Evolutionary conservation across 345 rosid species (phyloP).

Genomic region (Gossypium bickii): DNA sequence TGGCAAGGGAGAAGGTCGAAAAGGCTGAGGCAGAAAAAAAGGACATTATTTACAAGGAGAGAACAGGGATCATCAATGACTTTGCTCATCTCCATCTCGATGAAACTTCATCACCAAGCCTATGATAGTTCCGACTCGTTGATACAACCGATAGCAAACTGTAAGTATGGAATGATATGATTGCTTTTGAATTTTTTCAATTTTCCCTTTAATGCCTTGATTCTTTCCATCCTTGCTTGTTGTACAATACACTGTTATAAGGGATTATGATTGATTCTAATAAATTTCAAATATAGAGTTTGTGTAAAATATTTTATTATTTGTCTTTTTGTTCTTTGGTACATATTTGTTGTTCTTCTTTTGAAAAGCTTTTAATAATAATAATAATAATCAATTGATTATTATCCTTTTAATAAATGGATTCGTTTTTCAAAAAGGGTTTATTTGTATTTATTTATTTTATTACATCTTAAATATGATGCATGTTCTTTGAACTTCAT

Average conservation of each 20-base stretch:
- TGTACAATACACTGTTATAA: not conserved
- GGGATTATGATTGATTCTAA: not conserved
- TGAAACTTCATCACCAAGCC: slow-evolving; percentile 17
- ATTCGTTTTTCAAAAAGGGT: too few species aligned
- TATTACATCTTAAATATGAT: too few species aligned
- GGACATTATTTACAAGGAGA: slow-evolving; percentile 20
- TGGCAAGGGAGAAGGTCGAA: slow-evolving; percentile 41
- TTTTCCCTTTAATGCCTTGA: not conserved
- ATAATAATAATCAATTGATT: too few species aligned
- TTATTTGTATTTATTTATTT: too few species aligned
- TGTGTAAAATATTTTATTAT: not conserved
- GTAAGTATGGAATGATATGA: slow-evolving; percentile 25
- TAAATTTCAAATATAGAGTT: not conserved
- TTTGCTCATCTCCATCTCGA: slow-evolving; percentile 15
- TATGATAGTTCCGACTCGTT: slow-evolving; percentile 17
- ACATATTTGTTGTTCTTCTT: too few species aligned
- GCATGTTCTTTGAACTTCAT: too few species aligned
- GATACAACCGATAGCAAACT: slow-evolving; percentile 13
- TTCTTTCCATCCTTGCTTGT: slow-evolving; percentile 7
- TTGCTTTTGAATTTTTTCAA: slow-evolving; percentile 3
- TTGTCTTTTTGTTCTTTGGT: too few species aligned
- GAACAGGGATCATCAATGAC: slow-evolving; percentile 9
- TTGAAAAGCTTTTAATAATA: too few species aligned
- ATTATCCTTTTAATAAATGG: too few species aligned
- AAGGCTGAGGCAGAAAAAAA: slow-evolving; percentile 34